These are phyloP conservation scores for Pestalotiopsis sp. DNA, from an alignment of 2,329 filamentous ascomycete species.

Conservation along the genomic window DNA sequence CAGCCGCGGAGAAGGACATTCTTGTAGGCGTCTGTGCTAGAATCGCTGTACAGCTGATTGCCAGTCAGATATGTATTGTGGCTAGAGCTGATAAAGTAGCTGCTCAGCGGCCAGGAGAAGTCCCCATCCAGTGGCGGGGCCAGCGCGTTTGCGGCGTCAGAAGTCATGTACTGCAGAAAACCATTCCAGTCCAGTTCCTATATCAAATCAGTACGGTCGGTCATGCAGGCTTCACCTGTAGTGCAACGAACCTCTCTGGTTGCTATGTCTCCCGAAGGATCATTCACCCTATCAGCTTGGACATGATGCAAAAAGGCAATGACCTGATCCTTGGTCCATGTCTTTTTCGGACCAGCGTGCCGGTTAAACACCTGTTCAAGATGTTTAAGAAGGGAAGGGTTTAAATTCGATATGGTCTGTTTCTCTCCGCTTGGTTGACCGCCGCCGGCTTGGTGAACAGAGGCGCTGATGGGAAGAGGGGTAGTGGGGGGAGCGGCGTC, in stretches of 20 bases:
- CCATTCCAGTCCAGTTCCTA: conserved; percentile 46
- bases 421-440: conserved; percentile 44
- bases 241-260: conserved; percentile 17
- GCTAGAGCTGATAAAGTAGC: conserved; percentile 92
- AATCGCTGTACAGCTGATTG: conserved; percentile 83
- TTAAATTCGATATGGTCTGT: conserved; percentile 43
- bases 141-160: conserved; percentile 44
- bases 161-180: conserved; percentile 61
- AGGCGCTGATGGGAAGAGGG: conserved; percentile 22
- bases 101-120: conserved; percentile 78
- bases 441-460: conserved; percentile 49
- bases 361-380: conserved; percentile 46
- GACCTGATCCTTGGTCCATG: conserved; percentile 49
- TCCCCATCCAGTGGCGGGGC: conserved; percentile 45
- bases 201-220: conserved; percentile 13
- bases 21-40: conserved; percentile 86
- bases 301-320: conserved; percentile 47
- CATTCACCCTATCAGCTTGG: conserved; percentile 42
- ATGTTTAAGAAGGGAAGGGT: conserved; percentile 39
- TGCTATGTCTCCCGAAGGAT: conserved; percentile 32
- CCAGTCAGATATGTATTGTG: conserved; percentile 95
- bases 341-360: conserved; percentile 40
- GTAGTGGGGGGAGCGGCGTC: not conserved
- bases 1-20: conserved; percentile 82
- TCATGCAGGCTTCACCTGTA: conserved; percentile 22